These are phyloP conservation scores for Aleurites moluccanus DNA, from an alignment of 441 rosid genomes.

Conservation along the genomic window DNA sequence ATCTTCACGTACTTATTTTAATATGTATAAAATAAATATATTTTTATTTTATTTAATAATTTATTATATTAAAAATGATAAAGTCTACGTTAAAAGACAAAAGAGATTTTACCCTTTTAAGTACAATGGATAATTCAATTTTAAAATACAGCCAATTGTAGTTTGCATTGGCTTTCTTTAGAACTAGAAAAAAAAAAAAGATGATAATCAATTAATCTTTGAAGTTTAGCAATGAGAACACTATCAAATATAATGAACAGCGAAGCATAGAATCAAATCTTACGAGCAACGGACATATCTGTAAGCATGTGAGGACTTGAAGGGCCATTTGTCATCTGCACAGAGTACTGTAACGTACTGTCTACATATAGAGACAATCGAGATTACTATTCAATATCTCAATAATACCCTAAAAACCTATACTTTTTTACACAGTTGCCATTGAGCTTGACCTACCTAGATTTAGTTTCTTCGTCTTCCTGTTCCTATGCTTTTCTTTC, in stretches of 20 bases:
- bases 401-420: neutral
- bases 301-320: slow-evolving; percentile 19
- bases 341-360: slow-evolving; percentile 17
- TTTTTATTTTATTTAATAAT: no score
- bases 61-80: no score
- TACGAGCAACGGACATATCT: neutral
- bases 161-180: neutral
- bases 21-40: no score
- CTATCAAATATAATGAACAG: neutral
- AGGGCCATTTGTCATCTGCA: slow-evolving; percentile 24
- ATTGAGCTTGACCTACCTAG: neutral
- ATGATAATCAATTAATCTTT: neutral
- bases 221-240: neutral
- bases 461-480: no score
- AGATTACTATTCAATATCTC: neutral
- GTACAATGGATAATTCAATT: no score
- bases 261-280: neutral
- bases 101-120: no score
- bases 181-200: no score
- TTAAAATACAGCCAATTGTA: neutral
- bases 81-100: no score
- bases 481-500: neutral
- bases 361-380: slow-evolving; percentile 13
- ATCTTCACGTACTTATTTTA: no score
- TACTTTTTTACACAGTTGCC: slow-evolving; percentile 25